A percentile compares a stretch with the other conserved stretches of the same genome.
These are phyloP conservation scores for Seiridium cupressi DNA, from an alignment of 2,329 filamentous ascomycete genomes.

Conservation along the genomic window DNA sequence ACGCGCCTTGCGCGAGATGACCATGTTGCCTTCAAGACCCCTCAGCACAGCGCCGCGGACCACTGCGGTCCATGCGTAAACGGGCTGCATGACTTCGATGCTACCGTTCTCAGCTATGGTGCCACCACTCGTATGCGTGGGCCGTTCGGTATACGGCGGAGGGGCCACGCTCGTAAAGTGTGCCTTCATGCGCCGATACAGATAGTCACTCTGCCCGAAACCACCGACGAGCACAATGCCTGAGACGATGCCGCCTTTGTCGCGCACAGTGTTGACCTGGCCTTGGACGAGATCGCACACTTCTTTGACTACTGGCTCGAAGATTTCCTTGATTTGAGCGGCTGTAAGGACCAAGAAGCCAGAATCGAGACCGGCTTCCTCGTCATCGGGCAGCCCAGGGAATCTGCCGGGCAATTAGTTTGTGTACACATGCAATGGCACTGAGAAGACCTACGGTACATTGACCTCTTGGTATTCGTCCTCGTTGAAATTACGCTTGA, in stretches of 20 bases:
- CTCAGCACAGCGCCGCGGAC: slow-evolving; percentile 74
- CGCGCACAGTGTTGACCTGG: slow-evolving; percentile 62
- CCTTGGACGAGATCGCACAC: slow-evolving; percentile 67
- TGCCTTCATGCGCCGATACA: slow-evolving; percentile 68
- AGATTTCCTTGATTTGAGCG: slow-evolving; percentile 69
- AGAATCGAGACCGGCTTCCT: slow-evolving; percentile 70
- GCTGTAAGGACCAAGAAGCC: slow-evolving; percentile 74
- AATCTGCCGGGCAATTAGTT: slow-evolving; percentile 43
- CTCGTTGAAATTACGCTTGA: slow-evolving; percentile 80
- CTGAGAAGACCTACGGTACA: slow-evolving; percentile 54
- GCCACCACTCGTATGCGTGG: slow-evolving; percentile 59
- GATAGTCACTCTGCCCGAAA: slow-evolving; percentile 76
- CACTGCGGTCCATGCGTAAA: slow-evolving; percentile 80
- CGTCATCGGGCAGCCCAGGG: slow-evolving; percentile 73
- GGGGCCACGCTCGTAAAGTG: slow-evolving; percentile 63
- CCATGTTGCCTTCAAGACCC: slow-evolving; percentile 76
- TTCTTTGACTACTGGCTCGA: slow-evolving; percentile 71
- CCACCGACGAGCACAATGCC: slow-evolving; percentile 82
- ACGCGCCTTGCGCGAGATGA: slow-evolving; percentile 69
- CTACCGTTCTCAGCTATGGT: slow-evolving; percentile 47
- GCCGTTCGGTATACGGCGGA: slow-evolving; percentile 65
- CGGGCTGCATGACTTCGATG: slow-evolving; percentile 78
- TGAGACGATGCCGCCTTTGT: slow-evolving; percentile 60
- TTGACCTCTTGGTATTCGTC: slow-evolving; percentile 77
- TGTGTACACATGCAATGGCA: background rate